These are phyloP conservation scores for Suillus subluteus DNA, from an alignment of 768 basidiomycete genomes.

Conservation along the genomic window DNA sequence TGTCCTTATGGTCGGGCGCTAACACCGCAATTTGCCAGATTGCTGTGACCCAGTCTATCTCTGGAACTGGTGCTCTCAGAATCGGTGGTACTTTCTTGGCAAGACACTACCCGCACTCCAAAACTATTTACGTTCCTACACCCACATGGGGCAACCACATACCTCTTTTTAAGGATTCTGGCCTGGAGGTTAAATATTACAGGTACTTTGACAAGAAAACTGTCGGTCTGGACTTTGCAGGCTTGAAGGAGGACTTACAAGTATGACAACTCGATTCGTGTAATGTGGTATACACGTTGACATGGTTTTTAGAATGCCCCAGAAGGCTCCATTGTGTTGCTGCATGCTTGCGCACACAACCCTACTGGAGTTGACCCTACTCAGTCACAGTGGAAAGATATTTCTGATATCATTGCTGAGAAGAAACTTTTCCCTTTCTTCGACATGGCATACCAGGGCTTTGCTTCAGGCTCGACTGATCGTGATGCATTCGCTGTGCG, in stretches of 20 bases:
- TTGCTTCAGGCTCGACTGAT: conserved; percentile 90
- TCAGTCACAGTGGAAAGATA: conserved; percentile 86
- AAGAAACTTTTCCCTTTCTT: conserved; percentile 96
- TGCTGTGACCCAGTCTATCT: conserved; percentile 91
- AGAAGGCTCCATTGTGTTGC: conserved; percentile 79
- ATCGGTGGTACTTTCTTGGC: conserved; percentile 93
- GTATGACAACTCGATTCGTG: conserved; percentile 44
- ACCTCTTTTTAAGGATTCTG: conserved; percentile 91
- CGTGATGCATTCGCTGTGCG: conserved; percentile 95
- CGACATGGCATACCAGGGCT: conserved; percentile 99
- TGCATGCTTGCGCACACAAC: conserved; percentile 99
- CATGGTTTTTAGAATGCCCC: conserved; percentile 56
- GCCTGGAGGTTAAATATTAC: conserved; percentile 90
- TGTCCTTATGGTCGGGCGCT: conserved; percentile 6
- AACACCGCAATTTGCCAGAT: conserved; percentile 49
- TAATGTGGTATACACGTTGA: conserved; percentile 18
- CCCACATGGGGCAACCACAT: conserved; percentile 99
- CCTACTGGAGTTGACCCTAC: conserved; percentile 99
- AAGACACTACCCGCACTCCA: conserved; percentile 84
- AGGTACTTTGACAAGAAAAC: conserved; percentile 93
- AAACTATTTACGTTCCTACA: conserved; percentile 86
- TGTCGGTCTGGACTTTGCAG: conserved; percentile 90
- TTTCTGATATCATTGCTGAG: conserved; percentile 86
- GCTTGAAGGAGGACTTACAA: conserved; percentile 85
- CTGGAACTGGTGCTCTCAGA: conserved; percentile 96